Percentiles rank a stretch among this genome's conserved stretches.
Conservation (phyloP, 331 rosid genomes). For the Phaseolus coccineus region DNA sequence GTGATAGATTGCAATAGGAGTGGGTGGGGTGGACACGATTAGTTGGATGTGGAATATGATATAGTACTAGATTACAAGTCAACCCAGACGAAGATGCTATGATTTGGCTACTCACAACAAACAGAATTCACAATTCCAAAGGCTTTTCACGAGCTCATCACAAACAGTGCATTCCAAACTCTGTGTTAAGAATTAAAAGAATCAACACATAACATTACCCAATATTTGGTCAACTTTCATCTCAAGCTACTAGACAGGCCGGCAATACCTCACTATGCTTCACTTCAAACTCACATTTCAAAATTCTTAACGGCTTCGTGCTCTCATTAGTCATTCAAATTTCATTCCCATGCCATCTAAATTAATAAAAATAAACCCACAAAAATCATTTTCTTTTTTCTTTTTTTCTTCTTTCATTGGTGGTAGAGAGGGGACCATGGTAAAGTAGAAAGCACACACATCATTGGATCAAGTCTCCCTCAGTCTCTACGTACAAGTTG, state of each 20-base stretch:
- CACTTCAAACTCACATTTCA: neutral
- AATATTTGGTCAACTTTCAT: constrained; percentile 32
- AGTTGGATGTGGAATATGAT: constrained; percentile 39
- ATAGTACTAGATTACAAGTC: constrained; percentile 37
- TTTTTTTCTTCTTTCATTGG: neutral
- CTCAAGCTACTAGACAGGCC: constrained; percentile 1
- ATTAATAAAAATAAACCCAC: neutral
- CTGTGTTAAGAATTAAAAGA: constrained; percentile 37
- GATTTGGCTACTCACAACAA: constrained; percentile 19
- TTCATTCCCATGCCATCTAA: neutral
- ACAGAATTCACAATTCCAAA: no score
- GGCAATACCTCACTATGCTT: constrained; percentile 27
- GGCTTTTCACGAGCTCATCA: constrained; percentile 41
- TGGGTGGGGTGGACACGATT: constrained; percentile 40
- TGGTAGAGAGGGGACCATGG: constrained; percentile 46
- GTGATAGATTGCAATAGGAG: constrained; percentile 2
- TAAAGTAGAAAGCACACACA: constrained; percentile 45
- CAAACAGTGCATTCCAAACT: constrained; percentile 49
- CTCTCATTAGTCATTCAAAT: constrained; percentile 25
- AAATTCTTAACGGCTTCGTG: neutral
- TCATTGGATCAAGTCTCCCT: constrained; percentile 36
- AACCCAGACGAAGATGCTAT: constrained; percentile 46
- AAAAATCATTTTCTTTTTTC: neutral
- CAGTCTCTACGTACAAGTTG: constrained; percentile 33
- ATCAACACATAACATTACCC: constrained; percentile 18